These are phyloP conservation scores for Suillus bovinus DNA, from an alignment of 768 basidiomycete species.

Conservation along the genomic window DNA sequence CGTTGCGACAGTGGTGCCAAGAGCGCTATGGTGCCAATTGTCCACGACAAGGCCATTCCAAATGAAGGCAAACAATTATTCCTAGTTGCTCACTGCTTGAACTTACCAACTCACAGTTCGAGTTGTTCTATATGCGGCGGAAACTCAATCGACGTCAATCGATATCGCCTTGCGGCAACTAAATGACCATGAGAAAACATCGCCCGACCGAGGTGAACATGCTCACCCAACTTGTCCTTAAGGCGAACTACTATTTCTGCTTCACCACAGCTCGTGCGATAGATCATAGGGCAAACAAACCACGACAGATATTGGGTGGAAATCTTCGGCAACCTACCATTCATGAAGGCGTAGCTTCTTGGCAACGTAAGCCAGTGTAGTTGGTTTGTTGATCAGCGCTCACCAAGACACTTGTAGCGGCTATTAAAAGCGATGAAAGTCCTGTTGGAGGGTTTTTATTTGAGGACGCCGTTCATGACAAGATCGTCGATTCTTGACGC, in stretches of 20 bases:
- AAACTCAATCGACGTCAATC: neutral
- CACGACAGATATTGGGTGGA: neutral
- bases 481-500: neutral
- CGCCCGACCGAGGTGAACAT: slow-evolving; percentile 3
- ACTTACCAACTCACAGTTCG: slow-evolving; percentile 2
- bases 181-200: neutral
- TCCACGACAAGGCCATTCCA: neutral
- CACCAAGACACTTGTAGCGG: neutral
- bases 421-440: neutral
- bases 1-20: neutral
- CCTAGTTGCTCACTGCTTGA: neutral
- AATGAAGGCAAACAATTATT: neutral
- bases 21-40: neutral
- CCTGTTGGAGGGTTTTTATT: neutral
- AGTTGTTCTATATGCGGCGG: neutral
- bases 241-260: neutral
- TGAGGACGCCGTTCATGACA: neutral
- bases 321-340: neutral
- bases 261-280: neutral
- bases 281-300: neutral
- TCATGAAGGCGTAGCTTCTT: neutral
- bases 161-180: neutral
- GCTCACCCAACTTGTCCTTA: neutral
- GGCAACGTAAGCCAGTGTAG: slow-evolving; percentile 1
- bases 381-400: neutral